phyloP scores from a whole-genome alignment of 345 rosid species.

The Citrus trifoliata region DNA sequence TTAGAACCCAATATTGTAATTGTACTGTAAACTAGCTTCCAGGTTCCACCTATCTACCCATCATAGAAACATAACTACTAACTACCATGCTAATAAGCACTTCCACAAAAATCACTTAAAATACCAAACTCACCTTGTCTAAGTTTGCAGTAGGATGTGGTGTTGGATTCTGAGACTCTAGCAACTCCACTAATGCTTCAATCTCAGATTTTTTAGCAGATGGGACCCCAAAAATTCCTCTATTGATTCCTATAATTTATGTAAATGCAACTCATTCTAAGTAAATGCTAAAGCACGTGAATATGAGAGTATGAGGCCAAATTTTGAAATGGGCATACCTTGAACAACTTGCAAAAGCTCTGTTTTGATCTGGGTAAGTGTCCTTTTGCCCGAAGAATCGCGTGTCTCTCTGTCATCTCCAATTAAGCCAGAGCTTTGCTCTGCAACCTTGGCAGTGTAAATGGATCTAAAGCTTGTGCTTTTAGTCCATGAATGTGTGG shows the following conservation, averaged over 20 bases:
- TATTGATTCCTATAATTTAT: constrained; percentile 48
- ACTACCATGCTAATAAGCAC: neutral
- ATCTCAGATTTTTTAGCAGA: constrained; percentile 69
- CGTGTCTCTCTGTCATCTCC: neutral
- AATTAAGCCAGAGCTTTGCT: constrained; percentile 36
- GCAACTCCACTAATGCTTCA: constrained; percentile 47
- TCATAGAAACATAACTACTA: constrained; percentile 9
- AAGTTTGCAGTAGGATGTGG: constrained; percentile 63
- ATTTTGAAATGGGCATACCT: constrained; percentile 31
- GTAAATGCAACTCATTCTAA: neutral
- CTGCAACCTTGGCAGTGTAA: constrained; percentile 31
- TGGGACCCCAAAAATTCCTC: constrained; percentile 77
- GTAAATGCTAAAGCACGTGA: too few species aligned
- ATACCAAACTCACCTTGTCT: constrained; percentile 39
- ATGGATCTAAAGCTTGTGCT: constrained; percentile 23
- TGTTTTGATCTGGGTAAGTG: constrained; percentile 41
- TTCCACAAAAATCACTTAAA: neutral
- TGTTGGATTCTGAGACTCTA: constrained; percentile 83
- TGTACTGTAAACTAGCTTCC: constrained; percentile 81
- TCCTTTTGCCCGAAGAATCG: neutral
- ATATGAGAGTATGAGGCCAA: neutral
- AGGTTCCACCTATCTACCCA: constrained; percentile 65
- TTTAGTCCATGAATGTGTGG: constrained; percentile 19
- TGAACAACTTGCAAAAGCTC: constrained; percentile 41
- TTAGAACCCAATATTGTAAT: constrained; percentile 76